phyloP scores from a whole-genome alignment of 371 early-diverging fungal genomes.

The Fennellomyces sp. region DNA sequence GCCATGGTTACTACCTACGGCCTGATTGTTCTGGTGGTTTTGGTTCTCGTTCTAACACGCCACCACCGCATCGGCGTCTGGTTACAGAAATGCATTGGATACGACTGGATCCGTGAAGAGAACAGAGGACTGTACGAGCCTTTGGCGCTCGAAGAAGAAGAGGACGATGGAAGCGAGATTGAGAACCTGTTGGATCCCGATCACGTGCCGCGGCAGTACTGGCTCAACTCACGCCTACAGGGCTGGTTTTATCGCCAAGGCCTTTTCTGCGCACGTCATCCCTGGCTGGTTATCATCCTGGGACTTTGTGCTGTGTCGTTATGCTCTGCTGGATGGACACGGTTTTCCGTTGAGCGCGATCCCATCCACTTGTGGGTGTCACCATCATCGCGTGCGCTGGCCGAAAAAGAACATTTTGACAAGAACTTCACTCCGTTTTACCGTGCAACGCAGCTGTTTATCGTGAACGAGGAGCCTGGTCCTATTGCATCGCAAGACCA shows the following conservation, averaged over 20 bases:
- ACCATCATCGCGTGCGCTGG: conserved; percentile 62
- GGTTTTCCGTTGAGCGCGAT: conserved; percentile 60
- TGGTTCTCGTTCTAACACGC: conserved; percentile 27
- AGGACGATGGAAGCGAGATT: conserved; percentile 44
- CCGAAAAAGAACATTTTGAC: conserved; percentile 72
- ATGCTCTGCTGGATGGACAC: conserved; percentile 62
- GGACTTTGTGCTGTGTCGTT: conserved; percentile 50
- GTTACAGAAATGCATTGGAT: conserved; percentile 15
- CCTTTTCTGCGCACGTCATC: conserved; percentile 62
- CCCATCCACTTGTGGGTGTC: conserved; percentile 78
- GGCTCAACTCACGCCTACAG: conserved; percentile 61
- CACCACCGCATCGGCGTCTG: conserved; percentile 17
- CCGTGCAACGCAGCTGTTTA: conserved; percentile 71
- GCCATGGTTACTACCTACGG: conserved; percentile 55
- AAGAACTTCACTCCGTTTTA: conserved; percentile 75
- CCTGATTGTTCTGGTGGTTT: conserved; percentile 33
- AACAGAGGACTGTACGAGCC: conserved; percentile 52
- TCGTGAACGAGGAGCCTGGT: conserved; percentile 45
- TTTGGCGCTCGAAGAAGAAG: conserved; percentile 49
- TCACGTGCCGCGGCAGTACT: conserved; percentile 59
- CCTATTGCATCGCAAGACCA: conserved; percentile 54
- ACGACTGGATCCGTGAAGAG: conserved; percentile 18
- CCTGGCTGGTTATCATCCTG: conserved; percentile 56
- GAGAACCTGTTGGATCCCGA: conserved; percentile 58
- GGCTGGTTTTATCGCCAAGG: conserved; percentile 75